These are phyloP conservation scores for Teratosphaeria viscida DNA, from an alignment of 2,329 filamentous ascomycete genomes.

Conservation along the genomic window DNA sequence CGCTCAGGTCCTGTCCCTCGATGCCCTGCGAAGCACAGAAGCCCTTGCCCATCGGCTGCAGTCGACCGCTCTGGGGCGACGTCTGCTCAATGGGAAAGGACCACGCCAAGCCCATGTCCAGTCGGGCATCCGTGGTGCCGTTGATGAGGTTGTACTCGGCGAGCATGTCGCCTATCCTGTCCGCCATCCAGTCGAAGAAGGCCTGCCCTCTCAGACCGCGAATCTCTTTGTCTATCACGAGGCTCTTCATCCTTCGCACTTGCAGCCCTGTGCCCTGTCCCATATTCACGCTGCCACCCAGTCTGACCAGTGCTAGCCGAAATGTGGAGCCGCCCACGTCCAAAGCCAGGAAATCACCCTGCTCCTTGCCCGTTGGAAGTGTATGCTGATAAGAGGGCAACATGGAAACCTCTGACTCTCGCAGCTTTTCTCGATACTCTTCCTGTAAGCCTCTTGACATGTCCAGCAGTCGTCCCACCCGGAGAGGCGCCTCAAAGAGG, in stretches of 20 bases:
- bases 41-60: slow-evolving; percentile 56
- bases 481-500: slow-evolving; percentile 35
- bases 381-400: slow-evolving; percentile 54
- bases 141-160: slow-evolving; percentile 30
- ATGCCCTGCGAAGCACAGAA: slow-evolving; percentile 51
- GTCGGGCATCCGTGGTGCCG: slow-evolving; percentile 24
- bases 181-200: slow-evolving; percentile 60
- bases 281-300: slow-evolving; percentile 32
- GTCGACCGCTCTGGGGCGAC: slow-evolving; percentile 45
- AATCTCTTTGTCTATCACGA: slow-evolving; percentile 46
- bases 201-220: slow-evolving; percentile 44
- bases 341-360: slow-evolving; percentile 50
- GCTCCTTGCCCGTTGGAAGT: slow-evolving; percentile 49
- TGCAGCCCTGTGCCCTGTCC: slow-evolving; percentile 35
- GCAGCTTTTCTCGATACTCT: slow-evolving; percentile 46
- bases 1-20: slow-evolving; percentile 48
- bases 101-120: slow-evolving; percentile 54
- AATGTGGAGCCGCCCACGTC: slow-evolving; percentile 59
- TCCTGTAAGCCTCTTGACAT: slow-evolving; percentile 36
- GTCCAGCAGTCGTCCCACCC: slow-evolving; percentile 29
- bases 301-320: slow-evolving; percentile 49
- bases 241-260: slow-evolving; percentile 45
- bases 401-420: slow-evolving; percentile 51
- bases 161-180: slow-evolving; percentile 46
- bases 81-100: slow-evolving; percentile 58